These are phyloP conservation scores for Peronospora destructor DNA, from an alignment of 352 stramenopile genomes.

Conservation along the genomic window DNA sequence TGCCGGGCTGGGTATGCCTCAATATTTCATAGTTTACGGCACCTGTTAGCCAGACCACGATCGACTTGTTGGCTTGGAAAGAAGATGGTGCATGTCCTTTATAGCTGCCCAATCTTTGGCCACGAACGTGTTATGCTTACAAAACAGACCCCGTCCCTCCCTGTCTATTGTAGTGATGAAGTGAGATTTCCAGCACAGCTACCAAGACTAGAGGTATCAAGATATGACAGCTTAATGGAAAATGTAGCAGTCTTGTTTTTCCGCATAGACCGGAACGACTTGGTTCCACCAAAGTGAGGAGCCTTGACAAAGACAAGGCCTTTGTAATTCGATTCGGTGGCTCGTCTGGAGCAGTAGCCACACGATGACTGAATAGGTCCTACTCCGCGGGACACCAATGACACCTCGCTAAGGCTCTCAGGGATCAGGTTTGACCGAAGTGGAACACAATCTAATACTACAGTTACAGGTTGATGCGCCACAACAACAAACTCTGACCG, in stretches of 20 bases:
- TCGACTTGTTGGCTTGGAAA: not conserved
- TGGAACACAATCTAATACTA: not conserved
- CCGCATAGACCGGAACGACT: not conserved
- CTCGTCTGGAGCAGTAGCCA: not conserved
- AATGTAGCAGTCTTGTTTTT: not conserved
- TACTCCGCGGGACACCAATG: not conserved
- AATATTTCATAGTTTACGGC: not conserved
- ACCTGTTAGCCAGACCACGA: not conserved
- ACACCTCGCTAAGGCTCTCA: not conserved
- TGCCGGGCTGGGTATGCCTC: conserved; percentile 1
- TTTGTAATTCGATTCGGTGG: not conserved
- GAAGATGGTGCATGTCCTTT: conserved; percentile 1
- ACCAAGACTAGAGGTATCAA: not conserved
- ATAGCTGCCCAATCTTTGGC: not conserved
- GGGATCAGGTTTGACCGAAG: not conserved
- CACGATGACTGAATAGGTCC: not conserved
- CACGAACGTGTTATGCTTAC: not conserved
- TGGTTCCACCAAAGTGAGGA: not conserved
- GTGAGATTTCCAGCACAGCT: not conserved
- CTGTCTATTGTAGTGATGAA: not conserved
- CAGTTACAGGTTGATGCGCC: not conserved
- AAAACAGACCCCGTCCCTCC: not conserved
- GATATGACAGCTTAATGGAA: not conserved
- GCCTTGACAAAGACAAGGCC: not conserved
- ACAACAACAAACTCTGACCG: not conserved